These are phyloP conservation scores for Dipteronia dyeriana DNA, from an alignment of 345 rosid genomes.

Conservation along the genomic window DNA sequence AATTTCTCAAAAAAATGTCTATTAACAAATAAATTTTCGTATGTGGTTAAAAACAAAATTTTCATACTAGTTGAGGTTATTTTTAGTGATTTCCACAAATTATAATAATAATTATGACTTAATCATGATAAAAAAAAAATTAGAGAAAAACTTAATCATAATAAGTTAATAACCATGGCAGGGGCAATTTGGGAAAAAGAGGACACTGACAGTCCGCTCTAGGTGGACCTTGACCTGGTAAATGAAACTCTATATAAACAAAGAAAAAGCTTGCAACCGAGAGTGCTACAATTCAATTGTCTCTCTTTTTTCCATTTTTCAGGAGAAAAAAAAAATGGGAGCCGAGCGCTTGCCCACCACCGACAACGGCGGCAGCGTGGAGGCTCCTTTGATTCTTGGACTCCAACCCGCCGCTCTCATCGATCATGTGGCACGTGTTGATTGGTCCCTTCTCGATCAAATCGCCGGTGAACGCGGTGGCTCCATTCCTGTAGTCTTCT, in stretches of 20 bases:
- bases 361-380: constrained; percentile 14
- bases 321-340: constrained; percentile 48
- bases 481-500: constrained; percentile 61
- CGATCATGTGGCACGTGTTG: constrained; percentile 81
- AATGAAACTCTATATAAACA: constrained; percentile 1
- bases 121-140: too few relatives aligned
- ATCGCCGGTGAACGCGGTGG: constrained; percentile 94
- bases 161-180: too few relatives aligned
- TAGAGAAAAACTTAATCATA: too few relatives aligned
- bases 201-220: background rate
- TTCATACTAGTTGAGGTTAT: too few relatives aligned
- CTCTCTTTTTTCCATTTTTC: background rate
- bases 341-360: constrained; percentile 51
- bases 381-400: constrained; percentile 68
- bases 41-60: too few relatives aligned
- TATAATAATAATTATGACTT: too few relatives aligned
- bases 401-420: constrained; percentile 92
- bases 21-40: too few relatives aligned
- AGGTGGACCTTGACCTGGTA: background rate
- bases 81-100: too few relatives aligned
- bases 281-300: too few relatives aligned
- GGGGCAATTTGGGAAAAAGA: constrained; percentile 1
- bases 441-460: constrained; percentile 68
- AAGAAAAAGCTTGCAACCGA: background rate
- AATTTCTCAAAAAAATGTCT: too few relatives aligned